Base-by-base conservation (phyloP, 345 rosid genomes). In the Schrenkiella parvula region DNA sequence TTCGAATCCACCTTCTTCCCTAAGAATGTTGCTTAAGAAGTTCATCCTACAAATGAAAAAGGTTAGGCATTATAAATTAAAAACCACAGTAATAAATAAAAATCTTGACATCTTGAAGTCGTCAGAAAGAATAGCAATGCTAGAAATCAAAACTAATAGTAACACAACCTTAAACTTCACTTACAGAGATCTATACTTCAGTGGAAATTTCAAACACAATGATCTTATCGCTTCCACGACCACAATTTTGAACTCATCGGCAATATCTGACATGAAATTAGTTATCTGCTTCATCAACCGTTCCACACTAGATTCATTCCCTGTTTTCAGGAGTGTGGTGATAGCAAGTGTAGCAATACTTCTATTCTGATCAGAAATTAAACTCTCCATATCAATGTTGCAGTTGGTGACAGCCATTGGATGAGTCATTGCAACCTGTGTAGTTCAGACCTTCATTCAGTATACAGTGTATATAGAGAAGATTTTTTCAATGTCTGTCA, bases 1-100 rank as follows among this genome's bases (percentile, higher is more conserved):
- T 72, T 95, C 99, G 72, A 95, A 95, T 68, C 99, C 99, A 66
- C 99, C 99, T 89, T 95, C 99, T 82, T 95, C 99, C 74, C 99
- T 81, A n/a, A 95, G 90, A 76, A 91, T 89, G 80, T 86, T 95
- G 93, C 99, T 95, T 72, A 95, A 82, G 73, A 95, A 95, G 85
- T 89, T 95, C 99, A 95, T 95, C 85, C 99, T 95, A 82, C 53
- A 74, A 64, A 80, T 11, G 8, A 43, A 80, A 78, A 76, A 76
- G 76, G 25, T 37, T 47, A 51, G 29, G 63, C 60, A n/a, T n/a
- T n/a, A n/a, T n/a, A n/a, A n/a, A n/a, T n/a, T n/a, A n/a, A n/a
- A n/a, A n/a, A n/a, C n/a, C n/a, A 47, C 28, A 23, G 41, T 4
- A 25, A 12, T 32, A 35, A 18, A 52, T 43, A 26, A 19, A 19